phyloP scores from a whole-genome alignment of 441 rosid species.

The Pelargonium myrrhifolium region DNA sequence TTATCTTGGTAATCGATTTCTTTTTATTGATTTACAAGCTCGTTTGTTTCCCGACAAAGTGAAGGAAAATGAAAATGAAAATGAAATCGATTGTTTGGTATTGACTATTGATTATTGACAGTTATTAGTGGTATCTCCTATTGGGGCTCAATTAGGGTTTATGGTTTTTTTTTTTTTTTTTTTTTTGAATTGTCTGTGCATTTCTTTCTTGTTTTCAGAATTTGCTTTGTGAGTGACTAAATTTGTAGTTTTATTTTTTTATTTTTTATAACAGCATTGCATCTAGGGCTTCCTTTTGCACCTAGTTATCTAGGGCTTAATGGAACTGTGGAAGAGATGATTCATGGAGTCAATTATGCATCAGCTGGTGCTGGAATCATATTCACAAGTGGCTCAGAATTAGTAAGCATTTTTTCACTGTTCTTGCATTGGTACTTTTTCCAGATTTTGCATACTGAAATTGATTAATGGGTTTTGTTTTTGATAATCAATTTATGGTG shows the following conservation, averaged over 20 bases:
- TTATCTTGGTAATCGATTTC: conserved; percentile 47
- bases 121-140: background rate
- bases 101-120: background rate
- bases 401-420: conserved; percentile 34
- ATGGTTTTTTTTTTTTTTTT: no score
- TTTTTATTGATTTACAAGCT: conserved; percentile 9
- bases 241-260: background rate
- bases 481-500: background rate
- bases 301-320: conserved; percentile 78
- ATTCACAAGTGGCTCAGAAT: conserved; percentile 76
- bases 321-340: conserved; percentile 53
- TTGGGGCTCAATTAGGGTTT: background rate
- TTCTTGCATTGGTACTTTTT: background rate
- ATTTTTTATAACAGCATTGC: conserved; percentile 41
- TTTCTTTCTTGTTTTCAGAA: background rate
- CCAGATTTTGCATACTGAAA: no score
- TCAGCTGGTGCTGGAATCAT: conserved; percentile 95
- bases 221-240: no score
- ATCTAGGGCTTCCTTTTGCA: conserved; percentile 72
- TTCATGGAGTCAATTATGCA: conserved; percentile 82
- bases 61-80: background rate
- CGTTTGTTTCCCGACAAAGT: conserved; percentile 13
- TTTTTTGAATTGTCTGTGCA: no score
- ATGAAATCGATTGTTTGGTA: background rate
- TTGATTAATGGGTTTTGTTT: no score